These are phyloP conservation scores for Triglochin maritima DNA, from an alignment of 106 monocot genomes.

Conservation along the genomic window DNA sequence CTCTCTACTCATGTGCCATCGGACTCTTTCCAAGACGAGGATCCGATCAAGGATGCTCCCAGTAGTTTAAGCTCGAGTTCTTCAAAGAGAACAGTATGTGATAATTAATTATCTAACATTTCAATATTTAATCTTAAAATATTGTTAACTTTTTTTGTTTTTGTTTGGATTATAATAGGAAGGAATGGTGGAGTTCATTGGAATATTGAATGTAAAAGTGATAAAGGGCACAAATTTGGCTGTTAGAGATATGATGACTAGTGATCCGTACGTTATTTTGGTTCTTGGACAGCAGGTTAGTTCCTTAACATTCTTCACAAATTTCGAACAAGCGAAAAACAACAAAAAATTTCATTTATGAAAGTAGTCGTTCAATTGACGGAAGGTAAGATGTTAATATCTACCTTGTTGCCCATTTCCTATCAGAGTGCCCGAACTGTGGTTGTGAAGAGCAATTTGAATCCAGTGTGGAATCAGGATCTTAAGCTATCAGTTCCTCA, in stretches of 20 bases:
- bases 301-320: neutral
- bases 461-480: slow-evolving; percentile 90
- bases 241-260: slow-evolving; percentile 73
- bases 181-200: slow-evolving; percentile 94
- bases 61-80: slow-evolving; percentile 2
- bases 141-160: neutral
- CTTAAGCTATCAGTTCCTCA: slow-evolving; percentile 71
- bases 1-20: slow-evolving; percentile 29
- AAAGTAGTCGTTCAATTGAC: no score
- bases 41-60: slow-evolving; percentile 27
- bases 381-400: no score
- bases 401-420: neutral
- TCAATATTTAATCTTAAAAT: neutral
- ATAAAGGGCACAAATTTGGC: slow-evolving; percentile 80
- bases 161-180: neutral
- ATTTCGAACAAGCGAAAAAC: neutral
- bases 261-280: slow-evolving; percentile 88
- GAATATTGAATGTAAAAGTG: slow-evolving; percentile 71
- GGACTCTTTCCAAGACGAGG: slow-evolving; percentile 31
- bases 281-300: slow-evolving; percentile 74
- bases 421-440: slow-evolving; percentile 58
- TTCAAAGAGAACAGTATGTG: slow-evolving; percentile 7
- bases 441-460: slow-evolving; percentile 68
- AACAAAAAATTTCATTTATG: no score
- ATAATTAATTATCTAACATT: neutral